A percentile compares a stretch with the other conserved stretches of the same genome.
Conservation (phyloP, 1,284 basidiomycete species). For the Sanguinoderma infundibulare region DNA sequence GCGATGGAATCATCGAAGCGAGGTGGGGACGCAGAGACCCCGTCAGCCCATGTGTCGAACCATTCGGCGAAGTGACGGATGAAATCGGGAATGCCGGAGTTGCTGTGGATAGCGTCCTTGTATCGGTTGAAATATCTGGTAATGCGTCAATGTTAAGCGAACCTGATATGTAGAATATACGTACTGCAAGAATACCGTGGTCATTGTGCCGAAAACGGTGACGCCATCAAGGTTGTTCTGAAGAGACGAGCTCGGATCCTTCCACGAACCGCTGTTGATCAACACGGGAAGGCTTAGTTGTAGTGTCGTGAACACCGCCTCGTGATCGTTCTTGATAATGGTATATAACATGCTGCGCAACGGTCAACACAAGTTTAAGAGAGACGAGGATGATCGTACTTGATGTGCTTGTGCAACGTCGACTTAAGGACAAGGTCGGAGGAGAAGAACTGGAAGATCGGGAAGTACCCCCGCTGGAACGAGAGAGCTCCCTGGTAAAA, state of each 20-base stretch:
- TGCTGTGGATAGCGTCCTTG: slow-evolving; percentile 52
- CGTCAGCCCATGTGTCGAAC: slow-evolving; percentile 52
- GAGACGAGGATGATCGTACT: slow-evolving; percentile 45
- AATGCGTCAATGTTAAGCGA: no score
- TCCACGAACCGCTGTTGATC: slow-evolving; percentile 40
- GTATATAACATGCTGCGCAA: slow-evolving; percentile 54
- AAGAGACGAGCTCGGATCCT: slow-evolving; percentile 38
- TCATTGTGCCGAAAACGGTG: slow-evolving; percentile 50
- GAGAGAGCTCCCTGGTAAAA: slow-evolving; percentile 48
- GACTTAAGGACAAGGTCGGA: slow-evolving; percentile 68
- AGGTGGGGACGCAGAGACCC: slow-evolving; percentile 41
- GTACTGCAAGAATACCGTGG: slow-evolving; percentile 57
- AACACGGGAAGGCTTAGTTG: slow-evolving; percentile 43
- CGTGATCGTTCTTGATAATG: slow-evolving; percentile 55
- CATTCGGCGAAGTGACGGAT: slow-evolving; percentile 47
- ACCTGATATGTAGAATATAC: not conserved
- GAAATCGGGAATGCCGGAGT: slow-evolving; percentile 47
- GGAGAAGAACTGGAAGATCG: slow-evolving; percentile 64
- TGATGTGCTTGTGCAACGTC: slow-evolving; percentile 56
- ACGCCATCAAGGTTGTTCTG: slow-evolving; percentile 36
- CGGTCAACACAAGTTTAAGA: not conserved
- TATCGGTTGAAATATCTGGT: slow-evolving; percentile 66
- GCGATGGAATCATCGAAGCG: slow-evolving; percentile 40
- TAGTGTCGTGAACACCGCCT: slow-evolving; percentile 36
- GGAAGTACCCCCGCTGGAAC: slow-evolving; percentile 64